Conservation (phyloP, 768 basidiomycete species). For the Sistotremastrum niveocremeum region DNA sequence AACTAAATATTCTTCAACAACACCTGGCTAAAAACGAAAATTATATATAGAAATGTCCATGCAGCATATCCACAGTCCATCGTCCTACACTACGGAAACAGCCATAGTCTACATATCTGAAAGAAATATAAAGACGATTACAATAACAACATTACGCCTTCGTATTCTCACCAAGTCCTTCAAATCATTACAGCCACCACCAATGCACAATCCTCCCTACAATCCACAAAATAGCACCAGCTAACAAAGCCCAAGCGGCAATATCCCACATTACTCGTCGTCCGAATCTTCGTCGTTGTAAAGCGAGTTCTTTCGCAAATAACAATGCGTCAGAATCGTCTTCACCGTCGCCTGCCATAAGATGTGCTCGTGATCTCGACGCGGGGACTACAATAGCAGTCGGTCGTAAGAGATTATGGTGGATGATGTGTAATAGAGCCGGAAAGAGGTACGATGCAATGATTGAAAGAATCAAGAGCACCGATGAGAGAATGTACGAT, state of each 20-base stretch:
- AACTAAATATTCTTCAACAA: too few relatives aligned
- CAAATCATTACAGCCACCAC: constrained; percentile 28
- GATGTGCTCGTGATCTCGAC: constrained; percentile 16
- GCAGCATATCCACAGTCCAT: too few relatives aligned
- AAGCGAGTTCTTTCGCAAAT: constrained; percentile 70
- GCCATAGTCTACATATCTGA: too few relatives aligned
- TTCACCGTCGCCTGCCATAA: constrained; percentile 11
- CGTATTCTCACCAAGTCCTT: too few relatives aligned
- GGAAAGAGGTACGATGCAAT: constrained; percentile 5
- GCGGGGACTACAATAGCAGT: constrained; percentile 71
- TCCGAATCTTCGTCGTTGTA: constrained; percentile 63
- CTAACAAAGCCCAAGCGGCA: constrained; percentile 62
- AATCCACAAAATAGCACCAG: constrained; percentile 43
- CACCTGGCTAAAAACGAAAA: too few relatives aligned
- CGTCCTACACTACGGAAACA: too few relatives aligned
- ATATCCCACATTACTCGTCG: constrained; percentile 73
- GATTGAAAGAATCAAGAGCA: constrained; percentile 19
- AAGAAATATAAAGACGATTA: too few relatives aligned
- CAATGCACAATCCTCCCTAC: constrained; percentile 33
- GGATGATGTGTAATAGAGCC: constrained; percentile 67
- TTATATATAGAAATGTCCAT: too few relatives aligned
- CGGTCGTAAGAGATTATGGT: constrained; percentile 76
- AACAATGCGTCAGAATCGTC: constrained; percentile 49
- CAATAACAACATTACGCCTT: too few relatives aligned
- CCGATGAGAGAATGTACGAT: constrained; percentile 30